Evolutionary conservation across 1,284 basidiomycete genomes (phyloP).

Genomic region (Ganoderma resinaceum): DNA sequence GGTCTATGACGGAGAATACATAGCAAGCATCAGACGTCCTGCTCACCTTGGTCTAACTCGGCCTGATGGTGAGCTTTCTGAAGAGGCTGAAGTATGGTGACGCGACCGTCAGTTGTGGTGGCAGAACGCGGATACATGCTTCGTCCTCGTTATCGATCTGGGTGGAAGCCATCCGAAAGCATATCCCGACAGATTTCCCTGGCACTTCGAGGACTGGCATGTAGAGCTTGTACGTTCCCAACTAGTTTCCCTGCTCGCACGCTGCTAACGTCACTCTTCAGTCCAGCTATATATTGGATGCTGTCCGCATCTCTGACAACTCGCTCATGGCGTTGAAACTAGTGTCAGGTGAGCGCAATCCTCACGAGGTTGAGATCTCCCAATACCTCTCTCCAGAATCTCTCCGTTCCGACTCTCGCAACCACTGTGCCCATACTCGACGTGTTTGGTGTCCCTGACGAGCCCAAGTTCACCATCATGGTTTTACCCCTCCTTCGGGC

Average conservation of each 20-base stretch:
- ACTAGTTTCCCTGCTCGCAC: background rate
- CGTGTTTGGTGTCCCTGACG: conserved; percentile 15
- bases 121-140: conserved; percentile 27
- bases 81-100: conserved; percentile 11
- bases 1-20: too few species aligned
- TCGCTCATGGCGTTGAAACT: conserved; percentile 17
- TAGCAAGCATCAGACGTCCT: background rate
- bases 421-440: conserved; percentile 40
- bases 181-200: background rate
- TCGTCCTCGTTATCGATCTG: conserved; percentile 26
- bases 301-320: conserved; percentile 18
- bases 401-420: conserved; percentile 30
- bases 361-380: conserved; percentile 29
- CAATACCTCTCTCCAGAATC: conserved; percentile 10
- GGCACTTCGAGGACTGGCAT: conserved; percentile 19
- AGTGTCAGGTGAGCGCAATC: background rate
- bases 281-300: conserved; percentile 22
- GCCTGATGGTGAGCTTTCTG: conserved; percentile 43
- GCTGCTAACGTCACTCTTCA: conserved; percentile 17
- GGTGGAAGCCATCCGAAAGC: conserved; percentile 26
- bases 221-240: background rate
- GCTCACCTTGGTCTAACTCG: conserved; percentile 21
- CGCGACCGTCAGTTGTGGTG: conserved; percentile 24
- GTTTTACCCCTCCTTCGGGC: conserved; percentile 36
- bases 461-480: conserved; percentile 18